Evolutionary conservation across 371 early-diverging fungal species (phyloP), one percentile per base, ranked within the genome.

Genomic region (Mucor plumbeus): DNA sequence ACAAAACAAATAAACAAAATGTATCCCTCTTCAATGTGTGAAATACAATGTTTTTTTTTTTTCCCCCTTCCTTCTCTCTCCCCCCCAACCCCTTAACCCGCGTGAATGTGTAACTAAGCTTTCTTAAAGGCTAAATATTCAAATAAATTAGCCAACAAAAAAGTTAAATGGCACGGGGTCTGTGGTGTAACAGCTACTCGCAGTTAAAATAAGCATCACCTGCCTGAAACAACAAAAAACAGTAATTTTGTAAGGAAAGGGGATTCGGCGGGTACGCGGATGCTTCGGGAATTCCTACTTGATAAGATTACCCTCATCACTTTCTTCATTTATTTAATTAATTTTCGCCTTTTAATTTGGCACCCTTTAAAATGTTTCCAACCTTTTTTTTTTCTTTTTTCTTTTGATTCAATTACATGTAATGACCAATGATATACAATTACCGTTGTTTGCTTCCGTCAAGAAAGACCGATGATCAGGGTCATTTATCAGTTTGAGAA

Each of bases 21-120:
- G 50, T 19, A 50, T 50, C 50, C 50, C 50, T 50, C 26, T 50
- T 50, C 26, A 50, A 21, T 50, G 50, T 50, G 50, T 50, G 50
- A 21, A 50, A 50, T 50, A 44, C 17, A 44, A 44, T 7, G n/a
- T 7, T n/a, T 15, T 44, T n/a, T 44, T 44, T n/a, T 44, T 44
- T 44, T 6, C n/a, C 17, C 44, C 8, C 17, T 48, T 17, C 50
- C 43, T 41, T 41, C 15, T 41, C 15, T 41, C 43, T 38, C 44
- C 17, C 44, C 44, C n/a, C n/a, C 7, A 44, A n/a, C 17, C 44
- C 44, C n/a, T 44, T n/a, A 44, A n/a, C 17, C 44, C 44, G 44
- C 44, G 44, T 44, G 44, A 44, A n/a, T 44, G 44, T 44, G 44
- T 44, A 44, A 44, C 44, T 17, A 44, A 44, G 44, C 44, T 44